Evolutionary conservation across 2,329 filamentous ascomycete species (phyloP), one percentile per base, ranked within the genome.

Genomic region (Pseudogymnoascus verrucosus): DNA sequence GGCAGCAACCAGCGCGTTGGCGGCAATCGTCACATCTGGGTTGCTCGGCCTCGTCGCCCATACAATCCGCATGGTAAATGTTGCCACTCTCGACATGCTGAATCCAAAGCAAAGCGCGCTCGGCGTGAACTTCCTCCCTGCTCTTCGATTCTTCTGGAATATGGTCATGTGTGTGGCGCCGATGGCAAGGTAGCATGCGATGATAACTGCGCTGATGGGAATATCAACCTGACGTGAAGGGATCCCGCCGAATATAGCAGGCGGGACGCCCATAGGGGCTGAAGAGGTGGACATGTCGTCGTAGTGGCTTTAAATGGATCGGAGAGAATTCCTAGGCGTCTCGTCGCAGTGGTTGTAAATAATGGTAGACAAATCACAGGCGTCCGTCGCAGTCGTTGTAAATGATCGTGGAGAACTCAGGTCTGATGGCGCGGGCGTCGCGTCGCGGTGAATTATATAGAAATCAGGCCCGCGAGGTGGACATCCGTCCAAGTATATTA

Each of bases 101-200:
- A 87, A 84, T 67, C 78, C 83, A 71, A 87, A 86, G 23, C 84
- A 71, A 47, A 86, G 74, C 57, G 72, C 80, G 0, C 82, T 86
- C 66, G 87, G 79, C 64, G 85, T 65, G 71, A 89, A 89, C 68
- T 85, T 86, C 72, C 84, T 80, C 51, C 78, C 78, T 42, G 75
- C 75, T 14, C 74, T 75, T 23, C 70, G 74, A 76, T 84, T 89
- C 64, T 77, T 69, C 65, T 79, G 78, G 63, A 86, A 79, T 59
- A 88, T 80, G 59, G 77, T 78, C 80, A 88, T 83, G 78, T 89
- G 84, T 64, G 77, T 68, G 14, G 74, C 76, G 6, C 42, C 42
- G 12, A 47, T 47, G 11, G 21, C 42, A 26, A 47, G 12, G 21
- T 26, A 47, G 42, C 42, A 47, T 8, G 21, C 42, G 7, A 47